Conservation (phyloP, 108 stramenopile species). For the Mayamaea pseudoterrestris region DNA sequence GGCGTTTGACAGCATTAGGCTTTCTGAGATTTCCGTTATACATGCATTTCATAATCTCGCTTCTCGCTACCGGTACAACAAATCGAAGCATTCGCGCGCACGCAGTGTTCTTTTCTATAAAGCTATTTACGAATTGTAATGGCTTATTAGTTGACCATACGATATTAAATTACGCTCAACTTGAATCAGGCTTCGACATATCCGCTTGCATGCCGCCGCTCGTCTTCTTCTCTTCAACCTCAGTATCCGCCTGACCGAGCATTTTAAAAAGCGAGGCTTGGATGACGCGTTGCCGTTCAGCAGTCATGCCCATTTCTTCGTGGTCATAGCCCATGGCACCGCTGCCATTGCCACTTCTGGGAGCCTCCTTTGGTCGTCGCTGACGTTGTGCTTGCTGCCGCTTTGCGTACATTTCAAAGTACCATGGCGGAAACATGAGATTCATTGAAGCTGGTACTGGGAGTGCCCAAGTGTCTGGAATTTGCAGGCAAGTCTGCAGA, state of each 20-base stretch:
- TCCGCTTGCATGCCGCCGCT: too few species aligned
- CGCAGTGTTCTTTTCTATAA: too few species aligned
- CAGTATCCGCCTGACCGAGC: constrained; percentile 63
- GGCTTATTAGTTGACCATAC: too few species aligned
- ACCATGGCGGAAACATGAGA: constrained; percentile 75
- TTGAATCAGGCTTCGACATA: too few species aligned
- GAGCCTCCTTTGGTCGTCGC: neutral
- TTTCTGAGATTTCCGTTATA: too few species aligned
- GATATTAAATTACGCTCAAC: too few species aligned
- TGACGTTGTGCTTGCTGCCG: constrained; percentile 11
- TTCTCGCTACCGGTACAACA: too few species aligned
- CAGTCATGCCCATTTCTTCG: constrained; percentile 77
- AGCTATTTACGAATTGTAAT: too few species aligned
- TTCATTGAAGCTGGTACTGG: constrained; percentile 70
- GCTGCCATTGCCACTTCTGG: neutral
- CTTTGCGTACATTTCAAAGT: constrained; percentile 42
- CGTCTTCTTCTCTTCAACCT: constrained; percentile 1
- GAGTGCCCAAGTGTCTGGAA: constrained; percentile 69
- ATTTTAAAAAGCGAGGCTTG: constrained; percentile 80
- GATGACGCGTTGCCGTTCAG: constrained; percentile 72
- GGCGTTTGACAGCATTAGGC: too few species aligned
- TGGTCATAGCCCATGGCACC: constrained; percentile 29
- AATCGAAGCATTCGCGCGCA: too few species aligned
- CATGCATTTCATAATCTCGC: too few species aligned
- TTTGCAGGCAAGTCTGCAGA: constrained; percentile 76